Evolutionary conservation across 176 grass and related monocot species (phyloP).

Genomic region (Chloris gayana): DNA sequence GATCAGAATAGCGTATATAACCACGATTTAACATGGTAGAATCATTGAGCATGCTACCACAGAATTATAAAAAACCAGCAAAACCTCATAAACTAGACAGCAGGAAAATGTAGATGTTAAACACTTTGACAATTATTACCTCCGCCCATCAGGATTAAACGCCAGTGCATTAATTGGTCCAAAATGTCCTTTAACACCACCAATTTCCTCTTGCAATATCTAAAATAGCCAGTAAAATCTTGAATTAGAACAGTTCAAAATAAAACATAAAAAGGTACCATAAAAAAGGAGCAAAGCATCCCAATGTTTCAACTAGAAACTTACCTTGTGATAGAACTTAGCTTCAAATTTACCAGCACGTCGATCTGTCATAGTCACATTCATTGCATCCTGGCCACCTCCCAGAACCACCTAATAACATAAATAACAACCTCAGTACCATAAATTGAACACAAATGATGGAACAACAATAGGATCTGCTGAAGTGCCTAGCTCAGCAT

Average conservation of each 20-base stretch:
- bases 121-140: conserved; percentile 38
- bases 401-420: conserved; percentile 80
- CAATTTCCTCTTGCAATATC: conserved; percentile 96
- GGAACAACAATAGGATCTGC: not conserved
- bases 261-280: not conserved
- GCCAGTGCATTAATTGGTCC: conserved; percentile 91
- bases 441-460: not conserved
- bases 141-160: conserved; percentile 93
- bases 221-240: conserved; percentile 26
- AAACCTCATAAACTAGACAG: not conserved
- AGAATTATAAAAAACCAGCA: not conserved
- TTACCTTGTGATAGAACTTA: conserved; percentile 87
- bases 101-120: not conserved
- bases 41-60: conserved; percentile 38
- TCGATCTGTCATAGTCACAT: conserved; percentile 79
- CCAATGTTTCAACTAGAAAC: not conserved
- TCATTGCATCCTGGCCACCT: conserved; percentile 77
- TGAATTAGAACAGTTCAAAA: conserved; percentile 8
- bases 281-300: not conserved
- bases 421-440: not conserved
- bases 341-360: conserved; percentile 94
- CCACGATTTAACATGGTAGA: conserved; percentile 35
- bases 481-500: not conserved
- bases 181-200: conserved; percentile 95
- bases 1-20: conserved; percentile 50